Evolutionary conservation across 805 yeast genomes (phyloP), one percentile per base, ranked within the genome.

Genomic region (Tanozyma kutaoensis): DNA sequence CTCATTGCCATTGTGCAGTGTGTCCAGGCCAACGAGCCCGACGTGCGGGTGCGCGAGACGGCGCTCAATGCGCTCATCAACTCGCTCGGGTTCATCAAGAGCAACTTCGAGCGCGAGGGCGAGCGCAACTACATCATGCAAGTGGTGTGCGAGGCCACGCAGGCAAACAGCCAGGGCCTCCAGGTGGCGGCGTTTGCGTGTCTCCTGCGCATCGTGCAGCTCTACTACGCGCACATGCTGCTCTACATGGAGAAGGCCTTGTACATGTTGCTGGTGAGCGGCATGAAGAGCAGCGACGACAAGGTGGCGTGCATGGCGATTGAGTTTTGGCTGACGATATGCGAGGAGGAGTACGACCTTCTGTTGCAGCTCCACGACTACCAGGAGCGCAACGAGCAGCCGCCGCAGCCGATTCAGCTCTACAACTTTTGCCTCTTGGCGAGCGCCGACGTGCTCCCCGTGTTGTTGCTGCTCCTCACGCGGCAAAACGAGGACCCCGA

Each of bases 321-420:
- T 31, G 98, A 91, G 58, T 88, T 91, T 51, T 91, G 98, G 98
- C 75, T 88, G 33, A 84, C 98, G n/a, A 91, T 91, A n/a, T 86
- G 97, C 60, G 98, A 91, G 58, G 95, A 79, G 47, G 98, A 91
- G 54, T 65, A 80, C 36, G 95, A 82, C 36, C 73, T 81, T 33
- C 71, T 78, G 12, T 52, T 70, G 32, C 81, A 75, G 46, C 61
- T 69, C 37, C 75, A 73, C 25, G 85, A 77, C 39, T 62, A 49
- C 40, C 71, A 70, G 24, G 45, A 44, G 22, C 35, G 40, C 5
- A 43, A 42, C 19, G 39, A 39, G 27, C 55, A 57, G 11, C 45
- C 46, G 15, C 43, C 48, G 22, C 50, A 52, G 5, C 69, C 64
- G 12, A 54, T 71, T 24, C 58, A 62, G 23, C 65, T 73, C 33